Evolutionary conservation across 108 stramenopile genomes (phyloP).

Genomic region (Epithemia pelagica): DNA sequence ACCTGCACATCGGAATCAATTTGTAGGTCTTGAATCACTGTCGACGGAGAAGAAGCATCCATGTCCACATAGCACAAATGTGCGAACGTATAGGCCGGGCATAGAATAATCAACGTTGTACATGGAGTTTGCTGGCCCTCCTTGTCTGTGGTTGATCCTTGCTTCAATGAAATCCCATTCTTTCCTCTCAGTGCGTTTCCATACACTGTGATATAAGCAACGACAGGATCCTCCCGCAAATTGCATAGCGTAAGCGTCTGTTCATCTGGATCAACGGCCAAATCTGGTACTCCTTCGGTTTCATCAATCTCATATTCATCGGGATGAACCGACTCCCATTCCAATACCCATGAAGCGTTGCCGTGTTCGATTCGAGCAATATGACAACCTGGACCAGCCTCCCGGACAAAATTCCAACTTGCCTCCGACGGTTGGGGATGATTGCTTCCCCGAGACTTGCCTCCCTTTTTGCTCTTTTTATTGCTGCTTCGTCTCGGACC

Average conservation of each 20-base stretch:
- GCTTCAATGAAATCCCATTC: conserved; percentile 12
- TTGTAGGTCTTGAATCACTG: conserved; percentile 20
- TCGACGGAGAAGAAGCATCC: conserved; percentile 10
- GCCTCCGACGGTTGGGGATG: too few relatives aligned
- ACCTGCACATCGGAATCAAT: conserved; percentile 72
- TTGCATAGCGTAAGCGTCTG: conserved; percentile 46
- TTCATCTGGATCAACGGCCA: conserved; percentile 47
- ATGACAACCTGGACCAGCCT: conserved; percentile 49
- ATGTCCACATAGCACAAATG: conserved; percentile 54
- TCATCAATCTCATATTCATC: conserved; percentile 31
- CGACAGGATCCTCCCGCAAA: conserved; percentile 13
- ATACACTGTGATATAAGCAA: conserved; percentile 44
- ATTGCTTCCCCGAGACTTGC: too few relatives aligned
- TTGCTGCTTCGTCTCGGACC: too few relatives aligned
- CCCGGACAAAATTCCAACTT: conserved; percentile 40
- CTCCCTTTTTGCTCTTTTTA: too few relatives aligned
- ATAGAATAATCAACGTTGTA: conserved; percentile 71
- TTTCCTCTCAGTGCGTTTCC: conserved; percentile 20
- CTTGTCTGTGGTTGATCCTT: conserved; percentile 32
- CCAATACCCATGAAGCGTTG: conserved; percentile 25
- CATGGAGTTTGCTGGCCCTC: conserved; percentile 22
- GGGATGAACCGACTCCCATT: conserved; percentile 46
- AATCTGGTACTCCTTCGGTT: conserved; percentile 36
- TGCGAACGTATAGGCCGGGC: conserved; percentile 64
- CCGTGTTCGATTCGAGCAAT: conserved; percentile 20